These are phyloP conservation scores for Sclerospora graminicola DNA, from an alignment of 352 stramenopile species.

Conservation along the genomic window DNA sequence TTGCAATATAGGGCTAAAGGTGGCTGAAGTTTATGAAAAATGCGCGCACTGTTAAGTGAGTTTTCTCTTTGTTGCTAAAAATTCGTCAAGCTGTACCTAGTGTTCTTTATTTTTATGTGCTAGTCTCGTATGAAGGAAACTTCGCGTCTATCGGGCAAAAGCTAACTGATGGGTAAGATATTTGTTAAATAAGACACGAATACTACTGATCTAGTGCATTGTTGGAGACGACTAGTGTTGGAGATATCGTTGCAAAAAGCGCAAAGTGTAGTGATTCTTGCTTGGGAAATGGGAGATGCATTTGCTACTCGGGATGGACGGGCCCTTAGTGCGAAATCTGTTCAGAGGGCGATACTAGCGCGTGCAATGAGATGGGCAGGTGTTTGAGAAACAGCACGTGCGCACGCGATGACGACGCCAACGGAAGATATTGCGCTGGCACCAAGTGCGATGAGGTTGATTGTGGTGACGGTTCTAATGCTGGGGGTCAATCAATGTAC, in stretches of 20 bases:
- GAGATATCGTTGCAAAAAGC: constrained; percentile 29
- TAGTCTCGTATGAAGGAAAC: too few species aligned
- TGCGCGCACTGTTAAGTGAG: too few species aligned
- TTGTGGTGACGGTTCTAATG: constrained; percentile 36
- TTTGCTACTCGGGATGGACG: constrained; percentile 53
- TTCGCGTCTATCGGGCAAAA: too few species aligned
- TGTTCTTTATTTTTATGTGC: too few species aligned
- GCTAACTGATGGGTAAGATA: too few species aligned
- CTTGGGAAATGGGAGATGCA: constrained; percentile 31
- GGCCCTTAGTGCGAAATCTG: constrained; percentile 59
- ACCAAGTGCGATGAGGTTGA: constrained; percentile 36
- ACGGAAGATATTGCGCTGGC: constrained; percentile 46
- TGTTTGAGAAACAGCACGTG: constrained; percentile 57
- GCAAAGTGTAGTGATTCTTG: constrained; percentile 31
- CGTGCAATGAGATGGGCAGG: constrained; percentile 40
- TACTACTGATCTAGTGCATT: too few species aligned
- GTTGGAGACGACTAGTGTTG: constrained; percentile 28
- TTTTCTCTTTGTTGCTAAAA: too few species aligned
- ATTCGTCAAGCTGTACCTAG: too few species aligned
- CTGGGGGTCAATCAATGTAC: constrained; percentile 42
- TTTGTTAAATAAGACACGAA: too few species aligned
- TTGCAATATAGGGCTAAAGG: too few species aligned
- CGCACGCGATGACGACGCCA: constrained; percentile 28
- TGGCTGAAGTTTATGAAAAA: too few species aligned
- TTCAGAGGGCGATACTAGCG: constrained; percentile 31